These are phyloP conservation scores for Ascocoryne sarcoides DNA, from an alignment of 2,329 filamentous ascomycete genomes.

Conservation along the genomic window DNA sequence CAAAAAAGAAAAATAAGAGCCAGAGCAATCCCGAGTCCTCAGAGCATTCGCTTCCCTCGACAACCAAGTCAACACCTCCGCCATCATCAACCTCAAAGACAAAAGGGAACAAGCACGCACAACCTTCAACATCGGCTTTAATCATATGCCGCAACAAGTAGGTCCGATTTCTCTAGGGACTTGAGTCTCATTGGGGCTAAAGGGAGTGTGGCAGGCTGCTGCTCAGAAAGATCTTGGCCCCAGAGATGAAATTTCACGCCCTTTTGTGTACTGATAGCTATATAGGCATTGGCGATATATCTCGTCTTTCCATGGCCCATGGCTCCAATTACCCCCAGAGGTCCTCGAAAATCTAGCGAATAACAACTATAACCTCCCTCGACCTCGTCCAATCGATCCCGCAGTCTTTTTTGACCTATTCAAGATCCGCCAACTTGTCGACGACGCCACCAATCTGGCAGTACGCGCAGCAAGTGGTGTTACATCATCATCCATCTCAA, in stretches of 20 bases:
- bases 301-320: constrained; percentile 73
- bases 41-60: constrained; percentile 15
- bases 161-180: constrained; percentile 30
- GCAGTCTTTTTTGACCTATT: constrained; percentile 76
- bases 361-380: constrained; percentile 68
- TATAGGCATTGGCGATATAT: constrained; percentile 77
- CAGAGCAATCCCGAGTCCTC: constrained; percentile 24
- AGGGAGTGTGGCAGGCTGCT: too few relatives aligned
- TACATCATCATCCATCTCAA: constrained; percentile 54
- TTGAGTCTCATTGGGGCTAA: too few relatives aligned
- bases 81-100: constrained; percentile 19
- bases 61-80: constrained; percentile 11
- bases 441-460: constrained; percentile 69
- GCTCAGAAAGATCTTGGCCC: too few relatives aligned
- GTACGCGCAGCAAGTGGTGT: constrained; percentile 70
- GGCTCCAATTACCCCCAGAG: constrained; percentile 72
- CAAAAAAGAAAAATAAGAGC: constrained; percentile 40
- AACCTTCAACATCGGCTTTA: constrained; percentile 39
- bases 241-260: too few relatives aligned
- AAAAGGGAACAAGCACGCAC: constrained; percentile 24
- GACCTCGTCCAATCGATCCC: constrained; percentile 69
- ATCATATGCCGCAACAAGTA: constrained; percentile 63
- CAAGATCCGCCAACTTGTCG: constrained; percentile 71
- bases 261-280: neutral
- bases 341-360: constrained; percentile 71